phyloP scores from a whole-genome alignment of 75 land plant species.

The Selaginella moellendorffii region DNA sequence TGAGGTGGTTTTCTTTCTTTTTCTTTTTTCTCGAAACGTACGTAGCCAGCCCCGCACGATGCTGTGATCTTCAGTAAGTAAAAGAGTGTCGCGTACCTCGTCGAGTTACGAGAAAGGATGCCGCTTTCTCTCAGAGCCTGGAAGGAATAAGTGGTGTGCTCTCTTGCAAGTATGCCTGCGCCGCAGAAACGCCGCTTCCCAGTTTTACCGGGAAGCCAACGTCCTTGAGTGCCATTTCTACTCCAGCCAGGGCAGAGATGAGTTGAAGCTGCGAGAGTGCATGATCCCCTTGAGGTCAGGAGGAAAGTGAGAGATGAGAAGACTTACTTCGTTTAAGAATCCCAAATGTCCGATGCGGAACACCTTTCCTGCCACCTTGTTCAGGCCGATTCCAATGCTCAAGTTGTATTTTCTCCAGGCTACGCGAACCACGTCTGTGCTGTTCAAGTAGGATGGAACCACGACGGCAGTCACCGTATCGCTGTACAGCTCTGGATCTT shows the following conservation, averaged over 20 bases:
- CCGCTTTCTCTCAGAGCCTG: no score
- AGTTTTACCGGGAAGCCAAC: slow-evolving; percentile 5
- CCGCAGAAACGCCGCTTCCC: slow-evolving; percentile 3
- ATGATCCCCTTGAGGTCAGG: neutral
- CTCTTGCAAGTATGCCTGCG: neutral
- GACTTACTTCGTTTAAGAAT: neutral
- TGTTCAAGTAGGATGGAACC: neutral
- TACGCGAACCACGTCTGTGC: neutral
- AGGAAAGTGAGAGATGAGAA: neutral
- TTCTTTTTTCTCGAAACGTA: no score
- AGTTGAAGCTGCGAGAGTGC: slow-evolving; percentile 4
- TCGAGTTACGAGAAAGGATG: no score
- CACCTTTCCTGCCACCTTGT: slow-evolving; percentile 7
- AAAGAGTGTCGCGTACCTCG: no score
- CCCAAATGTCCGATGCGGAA: slow-evolving; percentile 8
- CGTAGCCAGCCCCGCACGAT: no score
- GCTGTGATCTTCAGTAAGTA: no score
- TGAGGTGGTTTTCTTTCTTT: no score
- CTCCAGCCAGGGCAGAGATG: neutral
- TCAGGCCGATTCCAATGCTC: slow-evolving; percentile 5
- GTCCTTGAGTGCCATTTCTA: slow-evolving; percentile 1
- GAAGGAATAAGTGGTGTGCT: no score
- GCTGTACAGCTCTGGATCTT: slow-evolving; percentile 2
- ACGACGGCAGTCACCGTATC: slow-evolving; percentile 8
- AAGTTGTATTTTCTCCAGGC: slow-evolving; percentile 7